phyloP scores from a whole-genome alignment of 2,329 filamentous ascomycete genomes.

The Setomelanomma holmii region DNA sequence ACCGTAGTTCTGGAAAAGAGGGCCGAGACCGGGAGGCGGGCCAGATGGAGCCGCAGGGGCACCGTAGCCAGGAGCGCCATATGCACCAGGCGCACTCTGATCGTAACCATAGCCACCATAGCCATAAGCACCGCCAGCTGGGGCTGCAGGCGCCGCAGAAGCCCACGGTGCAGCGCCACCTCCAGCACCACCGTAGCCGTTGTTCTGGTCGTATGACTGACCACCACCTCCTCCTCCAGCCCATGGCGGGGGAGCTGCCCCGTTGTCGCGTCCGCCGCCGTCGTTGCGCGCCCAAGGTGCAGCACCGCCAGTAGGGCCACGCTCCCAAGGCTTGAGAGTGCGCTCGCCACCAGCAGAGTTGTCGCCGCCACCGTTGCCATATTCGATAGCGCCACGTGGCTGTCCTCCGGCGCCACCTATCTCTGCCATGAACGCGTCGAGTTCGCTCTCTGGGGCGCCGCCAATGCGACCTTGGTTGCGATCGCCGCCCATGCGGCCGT shows the following conservation, averaged over 20 bases:
- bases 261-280: slow-evolving; percentile 53
- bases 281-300: slow-evolving; percentile 73
- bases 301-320: slow-evolving; percentile 80
- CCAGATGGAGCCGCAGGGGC: slow-evolving; percentile 52
- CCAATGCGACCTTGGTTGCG: slow-evolving; percentile 70
- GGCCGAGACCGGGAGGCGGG: slow-evolving; percentile 63
- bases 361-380: slow-evolving; percentile 51
- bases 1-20: slow-evolving; percentile 72
- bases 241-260: slow-evolving; percentile 51
- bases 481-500: slow-evolving; percentile 58
- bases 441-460: slow-evolving; percentile 85
- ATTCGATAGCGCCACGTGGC: slow-evolving; percentile 77
- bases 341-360: slow-evolving; percentile 57
- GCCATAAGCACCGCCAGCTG: slow-evolving; percentile 53
- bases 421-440: slow-evolving; percentile 99
- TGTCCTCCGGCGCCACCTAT: slow-evolving; percentile 72
- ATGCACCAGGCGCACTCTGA: slow-evolving; percentile 48
- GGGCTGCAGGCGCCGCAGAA: slow-evolving; percentile 45
- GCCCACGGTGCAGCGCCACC: slow-evolving; percentile 50
- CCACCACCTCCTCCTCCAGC: slow-evolving; percentile 44
- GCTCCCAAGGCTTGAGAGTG: slow-evolving; percentile 85
- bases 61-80: slow-evolving; percentile 52
- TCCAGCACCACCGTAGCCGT: slow-evolving; percentile 31
- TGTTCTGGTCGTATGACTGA: slow-evolving; percentile 36
- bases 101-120: slow-evolving; percentile 46